phyloP scores from a whole-genome alignment of 441 rosid species.

The Pelargonium cotyledonis region DNA sequence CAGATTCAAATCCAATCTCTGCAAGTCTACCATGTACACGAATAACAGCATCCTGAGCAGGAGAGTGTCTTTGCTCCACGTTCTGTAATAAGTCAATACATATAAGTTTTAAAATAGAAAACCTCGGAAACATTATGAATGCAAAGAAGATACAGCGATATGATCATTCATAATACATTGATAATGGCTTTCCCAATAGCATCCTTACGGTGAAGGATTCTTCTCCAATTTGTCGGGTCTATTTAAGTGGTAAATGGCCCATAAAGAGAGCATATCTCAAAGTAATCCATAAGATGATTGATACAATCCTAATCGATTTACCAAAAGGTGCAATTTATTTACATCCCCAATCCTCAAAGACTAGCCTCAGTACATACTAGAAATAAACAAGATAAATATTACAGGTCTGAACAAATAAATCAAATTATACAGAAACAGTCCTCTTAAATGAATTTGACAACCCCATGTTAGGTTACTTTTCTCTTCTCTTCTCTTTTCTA shows the following conservation, averaged over 20 bases:
- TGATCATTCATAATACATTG: not conserved
- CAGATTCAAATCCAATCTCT: conserved; percentile 62
- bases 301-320: not conserved
- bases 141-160: not conserved
- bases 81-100: conserved; percentile 32
- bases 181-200: not conserved
- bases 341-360: not conserved
- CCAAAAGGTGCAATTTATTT: not conserved
- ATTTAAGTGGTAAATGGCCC: not conserved
- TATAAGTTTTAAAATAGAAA: not conserved
- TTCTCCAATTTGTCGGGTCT: not conserved
- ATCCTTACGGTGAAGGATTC: not conserved
- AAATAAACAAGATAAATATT: not conserved
- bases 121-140: not conserved
- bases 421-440: not conserved
- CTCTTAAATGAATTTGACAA: not conserved
- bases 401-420: not conserved
- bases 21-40: conserved; percentile 51
- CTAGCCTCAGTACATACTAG: not conserved
- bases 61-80: conserved; percentile 47
- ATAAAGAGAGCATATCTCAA: not conserved
- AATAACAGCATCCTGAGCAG: conserved; percentile 56
- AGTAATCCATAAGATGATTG: not conserved
- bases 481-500: not conserved
- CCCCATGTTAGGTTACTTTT: not conserved